These are phyloP conservation scores for Xylaria bambusicola DNA, from an alignment of 495 filamentous ascomycete genomes.

Conservation along the genomic window DNA sequence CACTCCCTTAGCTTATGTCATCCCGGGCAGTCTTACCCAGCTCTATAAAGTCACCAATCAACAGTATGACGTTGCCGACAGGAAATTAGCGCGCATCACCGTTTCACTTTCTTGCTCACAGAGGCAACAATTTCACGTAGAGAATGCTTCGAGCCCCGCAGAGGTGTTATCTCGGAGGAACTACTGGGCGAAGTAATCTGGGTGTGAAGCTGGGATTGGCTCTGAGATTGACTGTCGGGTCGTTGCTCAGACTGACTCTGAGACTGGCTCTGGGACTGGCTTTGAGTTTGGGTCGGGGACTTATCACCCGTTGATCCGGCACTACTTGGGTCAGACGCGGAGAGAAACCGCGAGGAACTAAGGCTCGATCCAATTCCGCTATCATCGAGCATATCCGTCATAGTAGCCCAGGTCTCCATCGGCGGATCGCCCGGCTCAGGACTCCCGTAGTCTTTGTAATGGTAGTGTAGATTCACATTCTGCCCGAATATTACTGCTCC, in stretches of 20 bases:
- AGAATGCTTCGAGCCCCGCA: too few relatives aligned
- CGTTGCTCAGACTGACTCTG: too few relatives aligned
- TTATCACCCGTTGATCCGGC: background rate
- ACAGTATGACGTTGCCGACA: too few relatives aligned
- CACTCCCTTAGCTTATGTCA: too few relatives aligned
- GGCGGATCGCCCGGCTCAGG: conserved; percentile 16
- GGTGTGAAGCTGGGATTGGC: background rate
- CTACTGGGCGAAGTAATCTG: background rate
- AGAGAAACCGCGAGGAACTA: background rate
- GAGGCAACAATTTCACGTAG: too few relatives aligned
- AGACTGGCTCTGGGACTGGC: too few relatives aligned
- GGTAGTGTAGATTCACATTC: conserved; percentile 19
- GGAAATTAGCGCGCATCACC: too few relatives aligned
- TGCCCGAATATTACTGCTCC: conserved; percentile 32
- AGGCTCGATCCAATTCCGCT: conserved; percentile 22
- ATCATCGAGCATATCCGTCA: conserved; percentile 4
- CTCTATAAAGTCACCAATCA: too few relatives aligned
- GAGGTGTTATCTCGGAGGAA: background rate
- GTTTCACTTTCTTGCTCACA: too few relatives aligned
- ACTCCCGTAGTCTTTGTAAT: conserved; percentile 21
- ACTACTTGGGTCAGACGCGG: background rate
- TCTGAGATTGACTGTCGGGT: too few relatives aligned
- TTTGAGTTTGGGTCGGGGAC: background rate
- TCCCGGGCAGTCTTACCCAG: too few relatives aligned
- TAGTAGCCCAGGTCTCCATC: background rate